These are phyloP conservation scores for Trebouxia sp. DNA, from an alignment of 139 green algal species.

Conservation along the genomic window DNA sequence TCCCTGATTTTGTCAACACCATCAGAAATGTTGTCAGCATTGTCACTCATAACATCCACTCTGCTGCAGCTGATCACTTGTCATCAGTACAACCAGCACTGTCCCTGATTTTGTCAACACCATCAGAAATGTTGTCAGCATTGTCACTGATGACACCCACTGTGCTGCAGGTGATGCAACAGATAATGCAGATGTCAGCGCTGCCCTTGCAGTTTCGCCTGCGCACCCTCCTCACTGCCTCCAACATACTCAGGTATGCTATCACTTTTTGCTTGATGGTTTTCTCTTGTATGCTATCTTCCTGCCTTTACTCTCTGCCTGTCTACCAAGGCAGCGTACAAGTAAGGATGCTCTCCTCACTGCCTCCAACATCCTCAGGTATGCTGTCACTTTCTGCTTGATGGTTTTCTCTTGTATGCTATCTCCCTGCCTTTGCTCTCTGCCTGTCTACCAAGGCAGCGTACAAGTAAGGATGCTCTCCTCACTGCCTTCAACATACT, in stretches of 20 bases:
- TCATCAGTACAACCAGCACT: constrained; percentile 53
- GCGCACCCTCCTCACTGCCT: constrained; percentile 56
- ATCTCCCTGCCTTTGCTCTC: too few species aligned
- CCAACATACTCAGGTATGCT: constrained; percentile 58
- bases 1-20: too few species aligned
- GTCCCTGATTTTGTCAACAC: too few species aligned
- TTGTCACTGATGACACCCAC: neutral
- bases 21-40: neutral
- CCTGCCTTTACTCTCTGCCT: too few species aligned
- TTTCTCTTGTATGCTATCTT: too few species aligned
- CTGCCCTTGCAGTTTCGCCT: constrained; percentile 69
- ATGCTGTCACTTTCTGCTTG: neutral
- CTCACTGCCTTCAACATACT: constrained; percentile 64
- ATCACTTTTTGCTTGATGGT: neutral
- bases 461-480: too few species aligned
- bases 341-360: constrained; percentile 71
- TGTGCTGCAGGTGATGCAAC: constrained; percentile 31
- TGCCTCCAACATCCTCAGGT: constrained; percentile 60
- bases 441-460: too few species aligned
- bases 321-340: too few species aligned
- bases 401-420: neutral
- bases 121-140: too few species aligned
- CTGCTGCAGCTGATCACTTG: neutral
- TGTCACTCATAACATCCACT: neutral
- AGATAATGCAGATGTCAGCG: constrained; percentile 49